These are phyloP conservation scores for Clavariopsis aquatica DNA, from an alignment of 495 filamentous ascomycete species.

Conservation along the genomic window DNA sequence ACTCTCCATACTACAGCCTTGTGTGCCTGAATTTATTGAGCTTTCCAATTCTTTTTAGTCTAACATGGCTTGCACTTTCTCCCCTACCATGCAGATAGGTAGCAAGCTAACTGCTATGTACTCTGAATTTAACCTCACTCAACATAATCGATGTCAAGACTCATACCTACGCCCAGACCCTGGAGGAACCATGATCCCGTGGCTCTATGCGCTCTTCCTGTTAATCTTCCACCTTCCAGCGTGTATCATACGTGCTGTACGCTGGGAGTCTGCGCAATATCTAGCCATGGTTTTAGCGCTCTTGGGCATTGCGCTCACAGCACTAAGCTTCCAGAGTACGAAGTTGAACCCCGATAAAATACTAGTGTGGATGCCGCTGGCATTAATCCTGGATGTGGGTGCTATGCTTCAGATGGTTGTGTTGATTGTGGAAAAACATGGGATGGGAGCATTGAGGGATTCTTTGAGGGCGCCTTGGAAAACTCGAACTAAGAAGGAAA, in stretches of 20 bases:
- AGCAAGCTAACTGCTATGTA: too few relatives aligned
- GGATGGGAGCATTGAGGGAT: not conserved
- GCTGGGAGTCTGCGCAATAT: slow-evolving; percentile 21
- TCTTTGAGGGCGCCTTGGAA: not conserved
- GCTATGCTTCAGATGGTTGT: slow-evolving; percentile 7
- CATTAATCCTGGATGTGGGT: slow-evolving; percentile 3
- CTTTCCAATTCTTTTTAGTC: too few relatives aligned
- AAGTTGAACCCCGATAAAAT: not conserved
- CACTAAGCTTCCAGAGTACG: slow-evolving; percentile 7
- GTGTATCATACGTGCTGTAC: slow-evolving; percentile 14
- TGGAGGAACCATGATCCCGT: slow-evolving; percentile 11
- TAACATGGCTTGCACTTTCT: too few relatives aligned
- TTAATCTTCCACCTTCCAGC: slow-evolving; percentile 17
- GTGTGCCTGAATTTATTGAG: too few relatives aligned
- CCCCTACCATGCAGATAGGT: too few relatives aligned
- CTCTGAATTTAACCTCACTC: too few relatives aligned
- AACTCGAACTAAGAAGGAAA: too few relatives aligned
- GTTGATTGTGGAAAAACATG: slow-evolving; percentile 3
- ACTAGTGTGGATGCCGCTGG: slow-evolving; percentile 1
- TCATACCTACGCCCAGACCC: slow-evolving; percentile 1
- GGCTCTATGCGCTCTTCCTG: slow-evolving; percentile 11
- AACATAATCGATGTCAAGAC: too few relatives aligned
- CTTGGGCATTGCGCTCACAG: slow-evolving; percentile 11
- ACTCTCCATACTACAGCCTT: too few relatives aligned
- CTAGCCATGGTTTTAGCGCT: slow-evolving; percentile 11